A percentile compares a stretch with the other conserved stretches of the same genome.
phyloP scores from a whole-genome alignment of 2,329 filamentous ascomycete genomes.

The Rutstroemia sp. region DNA sequence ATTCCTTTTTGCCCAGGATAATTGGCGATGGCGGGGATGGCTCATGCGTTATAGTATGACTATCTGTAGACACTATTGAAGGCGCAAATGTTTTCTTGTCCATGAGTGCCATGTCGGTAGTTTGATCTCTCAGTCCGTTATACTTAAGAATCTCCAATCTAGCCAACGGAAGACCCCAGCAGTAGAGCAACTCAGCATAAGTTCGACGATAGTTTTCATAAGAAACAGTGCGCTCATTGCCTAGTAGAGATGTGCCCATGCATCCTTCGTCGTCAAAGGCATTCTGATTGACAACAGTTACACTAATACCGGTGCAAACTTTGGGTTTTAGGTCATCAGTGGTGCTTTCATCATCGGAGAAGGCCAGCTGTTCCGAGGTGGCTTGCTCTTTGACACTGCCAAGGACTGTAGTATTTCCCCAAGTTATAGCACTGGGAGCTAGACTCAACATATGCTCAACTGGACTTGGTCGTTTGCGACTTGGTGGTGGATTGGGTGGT shows the following conservation, averaged over 20 bases:
- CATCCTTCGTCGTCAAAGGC: constrained; percentile 63
- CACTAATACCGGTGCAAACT: constrained; percentile 28
- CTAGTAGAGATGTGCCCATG: constrained; percentile 51
- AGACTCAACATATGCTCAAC: constrained; percentile 52
- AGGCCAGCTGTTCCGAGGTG: constrained; percentile 16
- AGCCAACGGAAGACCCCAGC: constrained; percentile 56
- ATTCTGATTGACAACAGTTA: constrained; percentile 54
- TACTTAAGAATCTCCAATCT: constrained; percentile 64
- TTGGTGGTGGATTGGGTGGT: constrained; percentile 37
- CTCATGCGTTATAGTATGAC: constrained; percentile 16
- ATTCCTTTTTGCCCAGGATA: constrained; percentile 48
- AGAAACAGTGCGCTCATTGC: constrained; percentile 38
- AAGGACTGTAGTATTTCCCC: constrained; percentile 33
- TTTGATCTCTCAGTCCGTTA: constrained; percentile 50
- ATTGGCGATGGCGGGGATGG: constrained; percentile 39
- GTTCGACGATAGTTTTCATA: constrained; percentile 56
- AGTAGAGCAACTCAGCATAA: constrained; percentile 62
- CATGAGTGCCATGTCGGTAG: constrained; percentile 22
- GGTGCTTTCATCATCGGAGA: constrained; percentile 26
- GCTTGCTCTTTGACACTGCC: constrained; percentile 30
- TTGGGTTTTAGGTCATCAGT: constrained; percentile 18
- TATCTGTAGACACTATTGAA: constrained; percentile 25
- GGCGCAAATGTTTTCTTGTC: constrained; percentile 24
- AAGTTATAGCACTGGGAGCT: constrained; percentile 35
- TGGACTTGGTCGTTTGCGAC: constrained; percentile 50